phyloP scores from a whole-genome alignment of 805 yeast genomes.

The Ogataea sp. region DNA sequence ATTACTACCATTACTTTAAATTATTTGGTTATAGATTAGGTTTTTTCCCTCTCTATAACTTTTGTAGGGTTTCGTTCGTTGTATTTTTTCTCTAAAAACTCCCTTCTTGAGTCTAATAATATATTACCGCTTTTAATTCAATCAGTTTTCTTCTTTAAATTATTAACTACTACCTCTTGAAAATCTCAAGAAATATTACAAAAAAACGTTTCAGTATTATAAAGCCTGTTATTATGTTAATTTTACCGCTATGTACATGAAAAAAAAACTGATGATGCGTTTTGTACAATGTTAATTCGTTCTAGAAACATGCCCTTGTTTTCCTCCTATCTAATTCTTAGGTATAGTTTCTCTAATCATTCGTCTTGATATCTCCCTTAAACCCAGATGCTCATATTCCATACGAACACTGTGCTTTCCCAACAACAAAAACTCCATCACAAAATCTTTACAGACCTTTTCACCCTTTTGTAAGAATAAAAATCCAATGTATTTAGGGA shows the following conservation, averaged over 20 bases:
- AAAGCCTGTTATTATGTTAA: no score
- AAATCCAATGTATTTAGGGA: conserved; percentile 19
- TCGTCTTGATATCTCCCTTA: conserved; percentile 13
- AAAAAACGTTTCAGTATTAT: no score
- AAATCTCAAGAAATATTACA: no score
- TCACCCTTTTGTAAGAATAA: conserved; percentile 16
- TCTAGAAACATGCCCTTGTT: no score
- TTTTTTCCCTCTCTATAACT: neutral
- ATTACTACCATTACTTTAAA: no score
- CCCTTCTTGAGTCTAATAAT: neutral
- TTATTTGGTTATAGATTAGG: neutral
- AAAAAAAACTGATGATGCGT: no score
- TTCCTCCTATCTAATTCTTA: neutral
- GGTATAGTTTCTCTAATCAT: neutral
- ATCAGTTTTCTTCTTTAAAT: no score
- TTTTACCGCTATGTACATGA: neutral
- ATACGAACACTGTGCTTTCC: conserved; percentile 11
- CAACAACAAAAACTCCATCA: conserved; percentile 19
- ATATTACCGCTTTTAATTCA: neutral
- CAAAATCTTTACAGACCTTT: conserved; percentile 10
- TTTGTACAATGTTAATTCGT: no score
- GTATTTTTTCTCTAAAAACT: neutral
- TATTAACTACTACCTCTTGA: no score
- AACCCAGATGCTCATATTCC: conserved; percentile 19
- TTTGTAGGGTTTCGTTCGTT: neutral